These are phyloP conservation scores for Penicillium glabrum DNA, from an alignment of 2,329 filamentous ascomycete species.

Conservation along the genomic window DNA sequence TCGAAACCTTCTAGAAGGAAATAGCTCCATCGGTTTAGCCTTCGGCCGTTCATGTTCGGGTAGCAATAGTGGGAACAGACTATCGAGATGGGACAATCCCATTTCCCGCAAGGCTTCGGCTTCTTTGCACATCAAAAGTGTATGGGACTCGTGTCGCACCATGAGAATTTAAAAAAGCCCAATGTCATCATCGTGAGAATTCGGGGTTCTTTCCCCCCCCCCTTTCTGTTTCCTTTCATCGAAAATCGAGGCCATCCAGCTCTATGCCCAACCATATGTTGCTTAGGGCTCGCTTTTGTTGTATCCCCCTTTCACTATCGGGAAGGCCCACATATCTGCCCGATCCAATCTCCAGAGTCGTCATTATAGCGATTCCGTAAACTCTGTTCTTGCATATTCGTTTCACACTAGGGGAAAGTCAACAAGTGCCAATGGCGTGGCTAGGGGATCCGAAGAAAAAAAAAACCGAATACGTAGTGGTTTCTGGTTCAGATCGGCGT, in stretches of 20 bases:
- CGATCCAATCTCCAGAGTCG: constrained; percentile 8
- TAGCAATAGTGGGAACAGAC: constrained; percentile 24
- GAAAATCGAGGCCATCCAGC: neutral
- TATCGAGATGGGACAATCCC: constrained; percentile 18
- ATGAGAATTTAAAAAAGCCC: constrained; percentile 2
- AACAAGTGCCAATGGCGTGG: neutral
- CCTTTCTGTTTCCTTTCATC: neutral
- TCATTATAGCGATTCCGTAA: constrained; percentile 1
- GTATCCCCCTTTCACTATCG: neutral
- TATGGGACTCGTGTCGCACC: constrained; percentile 12
- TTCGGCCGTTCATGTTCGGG: constrained; percentile 25
- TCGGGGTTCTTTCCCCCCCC: neutral
- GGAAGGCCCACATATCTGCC: constrained; percentile 7
- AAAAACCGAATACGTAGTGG: neutral
- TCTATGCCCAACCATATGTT: constrained; percentile 1
- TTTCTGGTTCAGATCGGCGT: constrained; percentile 32
- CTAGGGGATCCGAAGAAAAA: neutral
- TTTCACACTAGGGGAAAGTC: constrained; percentile 12
- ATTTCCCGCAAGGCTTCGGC: constrained; percentile 1
- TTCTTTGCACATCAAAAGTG: neutral
- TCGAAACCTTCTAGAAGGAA: constrained; percentile 37
- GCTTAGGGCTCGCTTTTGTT: neutral
- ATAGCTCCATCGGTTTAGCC: constrained; percentile 20
- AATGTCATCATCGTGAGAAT: neutral
- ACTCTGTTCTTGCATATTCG: constrained; percentile 1